A percentile compares a stretch with the other conserved stretches of the same genome.
These are phyloP conservation scores for Hericium alpestre DNA, from an alignment of 768 basidiomycete species.

Conservation along the genomic window DNA sequence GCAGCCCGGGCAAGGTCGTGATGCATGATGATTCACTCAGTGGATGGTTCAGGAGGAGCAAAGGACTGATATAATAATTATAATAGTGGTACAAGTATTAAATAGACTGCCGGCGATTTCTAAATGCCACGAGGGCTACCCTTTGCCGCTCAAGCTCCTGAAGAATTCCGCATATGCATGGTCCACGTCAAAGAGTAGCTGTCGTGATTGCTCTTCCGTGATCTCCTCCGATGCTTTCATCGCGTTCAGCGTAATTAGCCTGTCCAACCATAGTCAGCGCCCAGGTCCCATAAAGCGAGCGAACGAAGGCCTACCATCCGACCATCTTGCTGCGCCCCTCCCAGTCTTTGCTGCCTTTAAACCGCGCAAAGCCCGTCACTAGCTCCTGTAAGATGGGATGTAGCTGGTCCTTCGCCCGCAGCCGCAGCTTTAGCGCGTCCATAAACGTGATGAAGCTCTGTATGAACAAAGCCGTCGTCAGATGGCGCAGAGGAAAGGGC, in stretches of 20 bases:
- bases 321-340: conserved; percentile 92
- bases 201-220: conserved; percentile 87
- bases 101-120: neutral
- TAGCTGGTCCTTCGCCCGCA: conserved; percentile 95
- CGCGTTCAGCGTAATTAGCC: conserved; percentile 91
- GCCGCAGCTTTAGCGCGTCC: conserved; percentile 86
- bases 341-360: conserved; percentile 93
- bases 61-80: neutral
- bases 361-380: conserved; percentile 88
- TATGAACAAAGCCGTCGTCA: neutral
- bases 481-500: neutral
- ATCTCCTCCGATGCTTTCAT: conserved; percentile 98
- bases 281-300: neutral
- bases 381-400: conserved; percentile 92
- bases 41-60: neutral
- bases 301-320: conserved; percentile 54
- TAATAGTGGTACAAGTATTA: neutral
- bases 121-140: conserved; percentile 5
- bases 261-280: conserved; percentile 18
- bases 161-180: conserved; percentile 94
- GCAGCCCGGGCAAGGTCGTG: neutral
- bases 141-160: conserved; percentile 50
- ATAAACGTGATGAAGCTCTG: conserved; percentile 98
- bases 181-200: conserved; percentile 96
- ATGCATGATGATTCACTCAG: neutral